phyloP scores from a whole-genome alignment of 495 filamentous ascomycete species.

The Aspergillus homomorphus region DNA sequence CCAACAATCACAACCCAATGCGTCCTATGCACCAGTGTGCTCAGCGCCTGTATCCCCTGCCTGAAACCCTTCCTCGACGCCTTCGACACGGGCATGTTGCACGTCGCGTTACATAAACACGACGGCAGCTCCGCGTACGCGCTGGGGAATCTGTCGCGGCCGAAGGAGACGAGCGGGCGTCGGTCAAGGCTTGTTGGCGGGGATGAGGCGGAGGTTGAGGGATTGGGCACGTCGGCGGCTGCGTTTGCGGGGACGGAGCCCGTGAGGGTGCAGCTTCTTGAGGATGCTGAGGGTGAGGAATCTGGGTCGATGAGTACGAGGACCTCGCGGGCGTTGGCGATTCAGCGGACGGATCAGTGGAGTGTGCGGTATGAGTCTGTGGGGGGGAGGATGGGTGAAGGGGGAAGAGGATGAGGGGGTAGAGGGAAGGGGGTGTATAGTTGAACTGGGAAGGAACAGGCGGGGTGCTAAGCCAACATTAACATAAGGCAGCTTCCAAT shows the following conservation, averaged over 20 bases:
- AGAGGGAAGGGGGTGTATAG: neutral
- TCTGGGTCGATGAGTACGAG: neutral
- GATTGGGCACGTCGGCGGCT: neutral
- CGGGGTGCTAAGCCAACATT: too few relatives aligned
- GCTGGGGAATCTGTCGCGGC: neutral
- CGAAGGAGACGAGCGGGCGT: too few relatives aligned
- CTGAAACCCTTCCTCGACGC: conserved; percentile 3
- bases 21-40: neutral
- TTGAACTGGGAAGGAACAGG: too few relatives aligned
- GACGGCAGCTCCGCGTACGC: neutral
- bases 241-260: neutral
- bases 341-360: conserved; percentile 3
- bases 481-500: too few relatives aligned
- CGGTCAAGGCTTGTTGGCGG: too few relatives aligned
- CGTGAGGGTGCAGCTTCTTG: neutral
- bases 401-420: neutral
- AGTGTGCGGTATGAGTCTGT: neutral
- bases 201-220: neutral
- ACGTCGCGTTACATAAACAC: neutral
- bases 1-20: neutral
- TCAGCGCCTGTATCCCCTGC: conserved; percentile 1
- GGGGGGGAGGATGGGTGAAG: neutral
- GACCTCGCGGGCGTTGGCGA: neutral
- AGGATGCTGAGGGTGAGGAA: too few relatives aligned
- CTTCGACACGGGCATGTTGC: neutral